Evolutionary conservation across 2,329 filamentous ascomycete genomes (phyloP).

Genomic region (Fusarium sterilihyphosum): DNA sequence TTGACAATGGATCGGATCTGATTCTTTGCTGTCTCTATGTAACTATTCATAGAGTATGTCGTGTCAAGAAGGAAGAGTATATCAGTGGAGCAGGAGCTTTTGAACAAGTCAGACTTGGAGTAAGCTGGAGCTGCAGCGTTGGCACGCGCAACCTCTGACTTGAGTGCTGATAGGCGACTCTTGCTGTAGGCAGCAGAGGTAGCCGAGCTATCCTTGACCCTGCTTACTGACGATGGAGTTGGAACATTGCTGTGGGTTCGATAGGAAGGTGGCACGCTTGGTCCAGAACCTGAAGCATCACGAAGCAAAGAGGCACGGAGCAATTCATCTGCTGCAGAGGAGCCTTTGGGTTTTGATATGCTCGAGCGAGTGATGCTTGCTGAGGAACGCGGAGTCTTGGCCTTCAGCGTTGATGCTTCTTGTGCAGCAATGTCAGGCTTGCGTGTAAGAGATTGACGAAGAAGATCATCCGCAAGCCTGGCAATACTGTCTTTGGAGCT

Average conservation of each 20-base stretch:
- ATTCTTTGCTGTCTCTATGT: conserved; percentile 48
- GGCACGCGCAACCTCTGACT: neutral
- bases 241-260: neutral
- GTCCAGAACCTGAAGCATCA: neutral
- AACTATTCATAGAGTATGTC: conserved; percentile 47
- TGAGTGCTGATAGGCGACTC: neutral
- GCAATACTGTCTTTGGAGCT: neutral
- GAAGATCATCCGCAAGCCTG: neutral
- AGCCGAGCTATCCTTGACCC: neutral
- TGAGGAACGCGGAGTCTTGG: neutral
- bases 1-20: conserved; percentile 41
- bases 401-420: neutral
- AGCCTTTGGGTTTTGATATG: neutral
- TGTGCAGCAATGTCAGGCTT: neutral
- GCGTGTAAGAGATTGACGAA: neutral
- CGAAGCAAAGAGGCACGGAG: neutral
- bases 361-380: neutral
- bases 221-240: neutral
- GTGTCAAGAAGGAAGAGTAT: conserved; percentile 52
- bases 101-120: conserved; percentile 44
- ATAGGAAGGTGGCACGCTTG: neutral
- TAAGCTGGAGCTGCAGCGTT: neutral
- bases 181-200: neutral
- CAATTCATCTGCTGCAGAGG: neutral
- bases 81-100: conserved; percentile 48